Conservation (phyloP, 108 stramenopile genomes). For the Nitzschia sp. region DNA sequence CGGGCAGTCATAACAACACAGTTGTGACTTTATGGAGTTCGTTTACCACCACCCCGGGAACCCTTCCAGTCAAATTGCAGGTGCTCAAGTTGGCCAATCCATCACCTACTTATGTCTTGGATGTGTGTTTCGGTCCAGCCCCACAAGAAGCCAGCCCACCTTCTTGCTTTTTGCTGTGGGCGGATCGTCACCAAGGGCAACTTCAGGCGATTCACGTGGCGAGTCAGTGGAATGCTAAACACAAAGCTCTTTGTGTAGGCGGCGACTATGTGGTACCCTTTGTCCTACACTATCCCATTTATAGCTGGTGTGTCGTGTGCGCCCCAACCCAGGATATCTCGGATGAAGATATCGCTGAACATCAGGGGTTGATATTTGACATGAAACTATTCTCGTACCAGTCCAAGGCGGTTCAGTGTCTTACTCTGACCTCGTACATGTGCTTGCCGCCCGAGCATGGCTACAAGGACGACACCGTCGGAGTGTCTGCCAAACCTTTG, state of each 20-base stretch:
- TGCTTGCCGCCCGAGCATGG: slow-evolving; percentile 45
- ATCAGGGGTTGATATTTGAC: slow-evolving; percentile 42
- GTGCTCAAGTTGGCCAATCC: slow-evolving; percentile 45
- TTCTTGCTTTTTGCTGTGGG: slow-evolving; percentile 66
- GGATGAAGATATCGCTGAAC: slow-evolving; percentile 40
- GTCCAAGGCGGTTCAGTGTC: slow-evolving; percentile 65
- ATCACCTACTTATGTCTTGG: slow-evolving; percentile 47
- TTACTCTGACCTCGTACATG: slow-evolving; percentile 66
- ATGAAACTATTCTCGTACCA: slow-evolving; percentile 66
- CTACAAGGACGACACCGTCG: slow-evolving; percentile 2
- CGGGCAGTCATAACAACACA: slow-evolving; percentile 56
- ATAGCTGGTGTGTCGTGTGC: slow-evolving; percentile 56
- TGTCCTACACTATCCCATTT: slow-evolving; percentile 60
- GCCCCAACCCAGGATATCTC: slow-evolving; percentile 33
- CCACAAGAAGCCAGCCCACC: slow-evolving; percentile 46
- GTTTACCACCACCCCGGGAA: slow-evolving; percentile 34
- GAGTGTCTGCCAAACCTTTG: slow-evolving; percentile 3
- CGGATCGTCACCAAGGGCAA: slow-evolving; percentile 49
- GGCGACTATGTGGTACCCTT: slow-evolving; percentile 80
- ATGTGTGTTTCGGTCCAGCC: slow-evolving; percentile 55
- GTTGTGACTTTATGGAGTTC: slow-evolving; percentile 72
- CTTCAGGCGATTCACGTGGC: slow-evolving; percentile 64
- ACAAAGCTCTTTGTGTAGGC: slow-evolving; percentile 49
- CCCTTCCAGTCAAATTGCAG: slow-evolving; percentile 47
- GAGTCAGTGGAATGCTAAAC: slow-evolving; percentile 46